Base-by-base conservation (phyloP, 202 grass and related monocot species). In the Eragrostis tef region DNA sequence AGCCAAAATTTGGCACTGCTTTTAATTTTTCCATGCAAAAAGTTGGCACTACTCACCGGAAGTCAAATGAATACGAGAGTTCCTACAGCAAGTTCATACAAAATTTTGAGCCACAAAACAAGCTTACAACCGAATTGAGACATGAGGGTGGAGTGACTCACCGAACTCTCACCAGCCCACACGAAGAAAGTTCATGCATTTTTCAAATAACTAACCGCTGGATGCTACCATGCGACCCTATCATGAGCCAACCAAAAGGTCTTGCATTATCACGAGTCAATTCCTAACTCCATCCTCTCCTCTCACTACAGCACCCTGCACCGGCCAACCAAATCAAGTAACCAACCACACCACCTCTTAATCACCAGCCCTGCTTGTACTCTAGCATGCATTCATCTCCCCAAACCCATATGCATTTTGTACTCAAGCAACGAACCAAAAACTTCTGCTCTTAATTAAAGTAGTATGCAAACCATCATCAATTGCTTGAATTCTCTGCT, bases 241-340 rank as follows among this genome's bases (percentile, higher is more conserved):
- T 24, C 8, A 50, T 49, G 12, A 50, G 17, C 17, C 56, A 81
- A 81, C 79, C 17, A 22, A 72, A 81, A 72, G 67, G 19, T 60
- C 9, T 20, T 48, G 17, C 19, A 57, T 45, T 45, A 27, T 62
- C 19, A 22, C 19, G 50, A 84, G 84, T 87, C 84, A 90, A 86
- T 82, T 79, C 82, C 86, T 81, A 91, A 71, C 89, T 70, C 88
- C 83, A 89, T 82, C 70, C 34, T 46, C 78, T 43, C 70, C 50
- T 61, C 17, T 39, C 31, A 9, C 66, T 31, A 43, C 43, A 11
- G 49, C 78, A 6, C 64, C 45, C 14, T 44, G 41, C 76, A 19
- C 34, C 21, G 5, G 15, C 19, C 34, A 71, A 73, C 70, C 56
- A 67, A 88, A 79, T 81, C 29, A 90, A 58, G 79, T 48, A 58